A percentile compares a stretch with the other conserved stretches of the same genome.
Conservation (phyloP, 2,329 filamentous ascomycete species). For the Xylaria sp. region DNA sequence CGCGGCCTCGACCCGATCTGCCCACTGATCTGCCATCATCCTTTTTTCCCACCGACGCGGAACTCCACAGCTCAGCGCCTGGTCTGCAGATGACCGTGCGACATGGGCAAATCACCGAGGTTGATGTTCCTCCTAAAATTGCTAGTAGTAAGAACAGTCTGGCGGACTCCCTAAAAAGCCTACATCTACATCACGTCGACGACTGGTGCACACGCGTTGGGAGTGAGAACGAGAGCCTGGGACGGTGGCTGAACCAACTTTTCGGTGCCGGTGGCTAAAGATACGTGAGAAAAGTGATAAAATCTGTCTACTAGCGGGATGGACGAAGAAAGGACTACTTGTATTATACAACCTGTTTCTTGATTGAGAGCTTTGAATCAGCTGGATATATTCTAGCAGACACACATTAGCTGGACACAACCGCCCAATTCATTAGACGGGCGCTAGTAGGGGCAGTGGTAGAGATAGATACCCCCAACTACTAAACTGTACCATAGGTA, state of each 20-base stretch:
- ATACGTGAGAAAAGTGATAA: no score
- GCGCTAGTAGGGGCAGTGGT: background rate
- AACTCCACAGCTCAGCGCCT: background rate
- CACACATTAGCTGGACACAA: background rate
- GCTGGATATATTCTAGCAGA: background rate
- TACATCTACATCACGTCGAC: constrained; percentile 43
- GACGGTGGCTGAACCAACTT: constrained; percentile 47
- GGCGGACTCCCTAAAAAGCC: constrained; percentile 29
- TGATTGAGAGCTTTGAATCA: no score
- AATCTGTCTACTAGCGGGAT: background rate
- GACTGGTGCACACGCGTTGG: constrained; percentile 43
- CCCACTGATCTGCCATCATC: constrained; percentile 56
- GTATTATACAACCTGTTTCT: background rate
- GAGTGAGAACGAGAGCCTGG: constrained; percentile 35
- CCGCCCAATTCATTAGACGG: background rate
- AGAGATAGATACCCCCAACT: constrained; percentile 13
- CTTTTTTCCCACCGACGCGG: constrained; percentile 50
- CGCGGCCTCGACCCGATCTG: constrained; percentile 61
- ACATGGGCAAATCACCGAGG: constrained; percentile 52
- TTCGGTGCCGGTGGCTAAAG: constrained; percentile 39
- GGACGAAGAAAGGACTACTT: background rate
- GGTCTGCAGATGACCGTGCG: constrained; percentile 51
- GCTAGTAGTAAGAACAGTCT: background rate
- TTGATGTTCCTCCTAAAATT: constrained; percentile 17
- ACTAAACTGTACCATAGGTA: constrained; percentile 18